Percentiles rank a stretch among this genome's conserved stretches.
Evolutionary conservation across 768 basidiomycete species (phyloP).

Genomic region (Mycena venus): DNA sequence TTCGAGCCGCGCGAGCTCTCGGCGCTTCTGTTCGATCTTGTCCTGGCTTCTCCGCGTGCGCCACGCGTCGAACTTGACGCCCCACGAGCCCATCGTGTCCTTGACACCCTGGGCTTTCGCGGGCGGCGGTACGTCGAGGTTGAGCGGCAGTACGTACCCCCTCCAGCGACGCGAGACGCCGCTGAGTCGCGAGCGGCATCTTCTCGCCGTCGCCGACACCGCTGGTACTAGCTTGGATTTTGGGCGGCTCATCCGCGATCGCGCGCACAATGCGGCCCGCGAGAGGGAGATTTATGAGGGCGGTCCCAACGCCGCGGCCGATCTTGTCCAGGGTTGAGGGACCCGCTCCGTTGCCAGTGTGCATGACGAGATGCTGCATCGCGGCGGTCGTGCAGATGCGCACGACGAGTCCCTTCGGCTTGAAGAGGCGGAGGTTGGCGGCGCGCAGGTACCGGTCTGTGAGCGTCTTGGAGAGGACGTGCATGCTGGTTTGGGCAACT

Average conservation of each 20-base stretch:
- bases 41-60: slow-evolving; percentile 1
- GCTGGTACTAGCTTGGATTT: slow-evolving; percentile 6
- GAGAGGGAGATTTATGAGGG: slow-evolving; percentile 16
- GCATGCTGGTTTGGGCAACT: slow-evolving; percentile 33
- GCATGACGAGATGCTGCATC: too few species aligned
- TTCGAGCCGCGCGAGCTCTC: slow-evolving; percentile 25
- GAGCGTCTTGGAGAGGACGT: slow-evolving; percentile 35
- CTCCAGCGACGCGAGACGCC: too few species aligned
- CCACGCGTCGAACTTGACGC: slow-evolving; percentile 32
- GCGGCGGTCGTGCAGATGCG: slow-evolving; percentile 39
- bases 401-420: slow-evolving; percentile 36
- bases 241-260: slow-evolving; percentile 27
- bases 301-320: slow-evolving; percentile 25
- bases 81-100: slow-evolving; percentile 30
- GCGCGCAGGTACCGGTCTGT: slow-evolving; percentile 39
- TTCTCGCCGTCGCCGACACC: neutral
- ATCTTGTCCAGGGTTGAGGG: slow-evolving; percentile 25
- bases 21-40: slow-evolving; percentile 11
- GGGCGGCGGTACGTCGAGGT: slow-evolving; percentile 35
- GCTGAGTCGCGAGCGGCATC: too few species aligned
- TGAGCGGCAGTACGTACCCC: too few species aligned
- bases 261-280: slow-evolving; percentile 26
- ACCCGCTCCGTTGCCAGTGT: neutral
- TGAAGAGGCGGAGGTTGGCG: slow-evolving; percentile 35
- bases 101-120: slow-evolving; percentile 33